phyloP scores from a whole-genome alignment of 2,329 filamentous ascomycete species.

The Diaporthe longicolla region DNA sequence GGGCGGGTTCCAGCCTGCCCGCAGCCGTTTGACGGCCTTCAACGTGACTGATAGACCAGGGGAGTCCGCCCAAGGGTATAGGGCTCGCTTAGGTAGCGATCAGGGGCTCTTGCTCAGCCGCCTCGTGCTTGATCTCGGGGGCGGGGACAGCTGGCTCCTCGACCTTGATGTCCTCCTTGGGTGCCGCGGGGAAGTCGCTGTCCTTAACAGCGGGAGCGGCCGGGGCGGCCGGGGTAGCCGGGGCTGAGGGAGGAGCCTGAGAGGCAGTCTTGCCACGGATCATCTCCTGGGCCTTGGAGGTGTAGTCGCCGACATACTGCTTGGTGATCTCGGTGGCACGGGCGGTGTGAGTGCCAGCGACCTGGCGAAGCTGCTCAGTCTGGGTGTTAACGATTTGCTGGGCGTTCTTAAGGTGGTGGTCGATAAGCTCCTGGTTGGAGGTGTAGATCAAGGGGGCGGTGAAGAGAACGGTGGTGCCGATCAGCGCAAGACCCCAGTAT shows the following conservation, averaged over 20 bases:
- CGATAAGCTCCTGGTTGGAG: constrained; percentile 78
- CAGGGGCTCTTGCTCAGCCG: constrained; percentile 53
- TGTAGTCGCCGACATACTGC: constrained; percentile 78
- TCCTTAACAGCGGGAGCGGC: constrained; percentile 54
- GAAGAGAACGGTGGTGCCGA: constrained; percentile 72
- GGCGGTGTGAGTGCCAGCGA: constrained; percentile 75
- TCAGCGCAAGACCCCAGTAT: constrained; percentile 76
- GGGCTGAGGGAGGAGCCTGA: constrained; percentile 50
- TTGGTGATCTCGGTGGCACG: constrained; percentile 75
- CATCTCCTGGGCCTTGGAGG: constrained; percentile 76
- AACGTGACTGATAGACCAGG: constrained; percentile 9
- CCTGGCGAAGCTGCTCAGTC: constrained; percentile 72
- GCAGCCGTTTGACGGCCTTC: not conserved
- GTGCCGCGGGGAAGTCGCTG: constrained; percentile 64
- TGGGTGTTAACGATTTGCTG: constrained; percentile 72
- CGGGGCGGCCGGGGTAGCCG: constrained; percentile 51
- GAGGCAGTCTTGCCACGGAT: constrained; percentile 65
- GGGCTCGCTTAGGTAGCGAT: constrained; percentile 49
- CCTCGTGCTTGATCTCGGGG: constrained; percentile 49
- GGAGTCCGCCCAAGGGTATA: not conserved
- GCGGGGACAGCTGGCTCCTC: constrained; percentile 43
- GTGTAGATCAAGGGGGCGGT: constrained; percentile 75
- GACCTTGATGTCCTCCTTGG: constrained; percentile 54
- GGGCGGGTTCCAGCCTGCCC: not conserved
- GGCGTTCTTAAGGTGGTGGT: constrained; percentile 71